phyloP scores from a whole-genome alignment of 805 yeast genomes.

The Yarrowia divulgata region DNA sequence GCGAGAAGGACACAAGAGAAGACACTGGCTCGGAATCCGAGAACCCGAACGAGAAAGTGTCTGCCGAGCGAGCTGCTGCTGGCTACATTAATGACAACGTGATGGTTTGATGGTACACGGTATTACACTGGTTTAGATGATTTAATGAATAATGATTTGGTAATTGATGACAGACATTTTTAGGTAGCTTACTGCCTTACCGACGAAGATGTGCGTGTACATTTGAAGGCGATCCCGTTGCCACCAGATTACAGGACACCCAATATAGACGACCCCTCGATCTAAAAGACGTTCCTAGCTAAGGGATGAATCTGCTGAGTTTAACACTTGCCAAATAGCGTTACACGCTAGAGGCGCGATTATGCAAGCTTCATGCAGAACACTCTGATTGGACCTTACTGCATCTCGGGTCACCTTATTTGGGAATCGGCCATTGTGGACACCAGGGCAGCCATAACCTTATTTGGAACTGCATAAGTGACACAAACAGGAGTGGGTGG shows the following conservation, averaged over 20 bases:
- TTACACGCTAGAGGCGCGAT: neutral
- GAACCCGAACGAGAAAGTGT: neutral
- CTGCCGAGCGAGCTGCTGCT: conserved; percentile 7
- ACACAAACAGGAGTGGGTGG: neutral
- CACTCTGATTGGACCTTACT: neutral
- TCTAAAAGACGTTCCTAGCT: too few species aligned
- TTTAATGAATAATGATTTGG: conserved; percentile 7
- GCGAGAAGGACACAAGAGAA: neutral
- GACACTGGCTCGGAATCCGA: conserved; percentile 12
- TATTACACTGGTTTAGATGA: neutral
- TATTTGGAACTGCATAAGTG: neutral
- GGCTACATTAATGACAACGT: conserved; percentile 22
- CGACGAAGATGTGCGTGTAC: too few species aligned
- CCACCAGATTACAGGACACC: too few species aligned
- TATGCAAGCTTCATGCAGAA: conserved; percentile 5
- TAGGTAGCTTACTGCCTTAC: too few species aligned
- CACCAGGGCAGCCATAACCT: neutral
- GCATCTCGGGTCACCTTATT: neutral
- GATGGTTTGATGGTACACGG: neutral
- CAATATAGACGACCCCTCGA: too few species aligned
- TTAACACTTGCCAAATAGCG: neutral
- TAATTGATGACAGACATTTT: too few species aligned
- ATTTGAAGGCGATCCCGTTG: too few species aligned
- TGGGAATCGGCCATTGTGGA: neutral
- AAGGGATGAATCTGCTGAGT: too few species aligned